Percentiles rank a stretch among this genome's conserved stretches.
Evolutionary conservation across 768 basidiomycete genomes (phyloP).

Genomic region (Vararia minispora): DNA sequence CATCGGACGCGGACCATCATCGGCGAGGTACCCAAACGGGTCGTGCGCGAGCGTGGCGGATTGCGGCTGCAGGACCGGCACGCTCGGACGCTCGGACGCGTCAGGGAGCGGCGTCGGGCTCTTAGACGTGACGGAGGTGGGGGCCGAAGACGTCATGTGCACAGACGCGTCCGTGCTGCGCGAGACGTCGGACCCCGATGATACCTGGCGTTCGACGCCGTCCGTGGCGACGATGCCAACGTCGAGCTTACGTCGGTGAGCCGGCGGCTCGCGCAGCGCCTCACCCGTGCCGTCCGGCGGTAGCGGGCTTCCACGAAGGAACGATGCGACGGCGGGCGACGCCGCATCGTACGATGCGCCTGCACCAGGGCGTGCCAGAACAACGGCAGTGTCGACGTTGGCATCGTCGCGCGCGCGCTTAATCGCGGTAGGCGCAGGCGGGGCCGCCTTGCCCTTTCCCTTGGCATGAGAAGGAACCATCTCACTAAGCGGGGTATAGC

Average conservation of each 20-base stretch:
- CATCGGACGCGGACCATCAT: no score
- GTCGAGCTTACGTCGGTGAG: slow-evolving; percentile 15
- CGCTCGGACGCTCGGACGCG: neutral
- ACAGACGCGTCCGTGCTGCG: no score
- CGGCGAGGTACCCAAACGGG: slow-evolving; percentile 60
- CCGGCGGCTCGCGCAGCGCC: slow-evolving; percentile 16
- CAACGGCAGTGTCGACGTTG: slow-evolving; percentile 12
- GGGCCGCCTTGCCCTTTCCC: slow-evolving; percentile 32
- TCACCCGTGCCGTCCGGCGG: slow-evolving; percentile 17
- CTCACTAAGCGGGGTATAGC: slow-evolving; percentile 51
- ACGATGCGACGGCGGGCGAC: slow-evolving; percentile 37
- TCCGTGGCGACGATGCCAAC: no score
- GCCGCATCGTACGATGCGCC: slow-evolving; percentile 36
- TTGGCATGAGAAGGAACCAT: slow-evolving; percentile 41
- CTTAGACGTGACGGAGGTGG: neutral
- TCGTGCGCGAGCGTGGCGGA: slow-evolving; percentile 24
- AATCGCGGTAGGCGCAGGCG: neutral
- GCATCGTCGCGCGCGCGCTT: slow-evolving; percentile 54
- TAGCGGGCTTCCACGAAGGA: slow-evolving; percentile 33
- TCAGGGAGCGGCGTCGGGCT: slow-evolving; percentile 8
- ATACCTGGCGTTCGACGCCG: no score
- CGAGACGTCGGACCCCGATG: slow-evolving; percentile 7
- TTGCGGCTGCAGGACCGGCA: neutral
- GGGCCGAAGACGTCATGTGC: no score
- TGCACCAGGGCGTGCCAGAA: neutral